Conservation (phyloP, 192 early-diverging fungal genomes). For the Umbelopsis isabellina region DNA sequence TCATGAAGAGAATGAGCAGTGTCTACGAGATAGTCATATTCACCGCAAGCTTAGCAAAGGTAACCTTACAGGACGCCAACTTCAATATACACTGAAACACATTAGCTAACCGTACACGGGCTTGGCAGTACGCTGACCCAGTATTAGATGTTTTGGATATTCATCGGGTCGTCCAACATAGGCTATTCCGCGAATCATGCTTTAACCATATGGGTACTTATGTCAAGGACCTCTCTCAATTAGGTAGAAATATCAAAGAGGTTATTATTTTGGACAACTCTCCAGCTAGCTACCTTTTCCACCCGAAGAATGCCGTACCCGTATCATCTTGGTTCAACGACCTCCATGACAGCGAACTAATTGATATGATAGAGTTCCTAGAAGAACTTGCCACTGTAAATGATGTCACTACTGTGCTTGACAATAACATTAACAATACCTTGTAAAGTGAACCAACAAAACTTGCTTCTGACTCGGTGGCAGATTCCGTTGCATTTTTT, state of each 20-base stretch:
- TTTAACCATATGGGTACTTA: conserved; percentile 95
- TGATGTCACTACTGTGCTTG: conserved; percentile 84
- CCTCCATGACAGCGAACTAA: conserved; percentile 93
- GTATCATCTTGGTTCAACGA: conserved; percentile 98
- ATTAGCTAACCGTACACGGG: not conserved
- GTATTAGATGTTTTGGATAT: conserved; percentile 93
- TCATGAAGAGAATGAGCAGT: conserved; percentile 82
- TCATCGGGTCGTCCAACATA: conserved; percentile 82
- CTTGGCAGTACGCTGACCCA: conserved; percentile 90
- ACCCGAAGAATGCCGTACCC: conserved; percentile 94
- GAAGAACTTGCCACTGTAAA: conserved; percentile 88
- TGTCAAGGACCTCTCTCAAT: conserved; percentile 92
- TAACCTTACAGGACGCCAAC: conserved; percentile 27
- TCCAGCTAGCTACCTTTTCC: conserved; percentile 95
- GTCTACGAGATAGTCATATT: conserved; percentile 95
- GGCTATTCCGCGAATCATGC: conserved; percentile 97
- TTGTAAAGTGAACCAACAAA: conserved; percentile 2
- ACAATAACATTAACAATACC: conserved; percentile 39
- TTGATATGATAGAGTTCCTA: conserved; percentile 94
- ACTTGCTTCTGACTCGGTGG: too few relatives aligned
- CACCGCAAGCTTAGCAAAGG: conserved; percentile 92
- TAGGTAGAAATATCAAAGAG: conserved; percentile 83
- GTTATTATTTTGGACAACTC: conserved; percentile 97
- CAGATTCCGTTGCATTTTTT: too few relatives aligned
- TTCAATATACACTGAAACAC: not conserved